Percentiles rank a stretch among this genome's conserved stretches.
Conservation (phyloP, 2,329 filamentous ascomycete species). For the Annulohypoxylon truncatum region DNA sequence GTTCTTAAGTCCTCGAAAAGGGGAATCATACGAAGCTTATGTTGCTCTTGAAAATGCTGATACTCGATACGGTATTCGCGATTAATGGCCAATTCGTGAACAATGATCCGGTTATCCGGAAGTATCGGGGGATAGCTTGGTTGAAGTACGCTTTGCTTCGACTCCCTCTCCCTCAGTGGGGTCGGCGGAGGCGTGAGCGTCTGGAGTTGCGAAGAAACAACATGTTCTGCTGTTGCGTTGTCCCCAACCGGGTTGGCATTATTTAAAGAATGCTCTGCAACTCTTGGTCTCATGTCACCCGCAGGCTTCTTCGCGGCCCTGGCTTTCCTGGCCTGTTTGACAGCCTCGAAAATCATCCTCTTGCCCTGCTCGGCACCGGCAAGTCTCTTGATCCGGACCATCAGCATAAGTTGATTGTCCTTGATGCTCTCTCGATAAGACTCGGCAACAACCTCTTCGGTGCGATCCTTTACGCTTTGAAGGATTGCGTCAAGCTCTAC, state of each 20-base stretch:
- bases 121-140: conserved; percentile 65
- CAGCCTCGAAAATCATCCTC: conserved; percentile 78
- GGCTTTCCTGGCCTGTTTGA: conserved; percentile 75
- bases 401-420: conserved; percentile 82
- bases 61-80: conserved; percentile 79
- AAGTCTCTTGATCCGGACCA: conserved; percentile 82
- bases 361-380: conserved; percentile 78
- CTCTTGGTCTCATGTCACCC: conserved; percentile 77
- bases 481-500: conserved; percentile 86
- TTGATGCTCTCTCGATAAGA: conserved; percentile 85
- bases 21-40: conserved; percentile 60
- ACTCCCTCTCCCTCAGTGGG: conserved; percentile 56
- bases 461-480: conserved; percentile 83
- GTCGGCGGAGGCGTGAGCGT: conserved; percentile 66
- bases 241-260: conserved; percentile 54
- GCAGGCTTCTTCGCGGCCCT: conserved; percentile 72
- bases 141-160: conserved; percentile 53
- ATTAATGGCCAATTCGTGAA: conserved; percentile 84
- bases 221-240: conserved; percentile 55
- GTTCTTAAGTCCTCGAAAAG: conserved; percentile 68
- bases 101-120: conserved; percentile 78
- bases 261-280: conserved; percentile 61
- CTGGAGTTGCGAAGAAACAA: conserved; percentile 57
- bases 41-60: conserved; percentile 68
- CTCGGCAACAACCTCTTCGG: conserved; percentile 76